phyloP scores from a whole-genome alignment of 208 protist genomes.

The Crithidia expoeki region DNA sequence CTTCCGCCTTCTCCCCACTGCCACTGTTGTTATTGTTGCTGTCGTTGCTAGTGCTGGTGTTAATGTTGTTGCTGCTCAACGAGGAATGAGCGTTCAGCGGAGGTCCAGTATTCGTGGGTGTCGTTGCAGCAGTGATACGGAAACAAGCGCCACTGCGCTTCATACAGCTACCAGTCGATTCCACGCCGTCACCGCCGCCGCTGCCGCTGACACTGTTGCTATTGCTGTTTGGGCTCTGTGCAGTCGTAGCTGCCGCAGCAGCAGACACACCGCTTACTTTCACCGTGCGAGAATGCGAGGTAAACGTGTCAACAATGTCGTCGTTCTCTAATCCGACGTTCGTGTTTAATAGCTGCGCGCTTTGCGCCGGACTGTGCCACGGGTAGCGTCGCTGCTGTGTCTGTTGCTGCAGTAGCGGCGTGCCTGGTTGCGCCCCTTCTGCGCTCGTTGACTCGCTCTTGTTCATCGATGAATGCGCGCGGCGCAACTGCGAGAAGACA shows the following conservation, averaged over 20 bases:
- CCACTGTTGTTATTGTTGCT: background rate
- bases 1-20: background rate
- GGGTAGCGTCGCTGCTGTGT: slow-evolving; percentile 1
- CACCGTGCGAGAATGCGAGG: background rate
- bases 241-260: background rate
- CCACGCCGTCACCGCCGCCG: background rate
- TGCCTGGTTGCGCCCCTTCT: background rate
- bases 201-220: background rate
- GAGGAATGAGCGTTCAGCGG: background rate
- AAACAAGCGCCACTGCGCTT: background rate
- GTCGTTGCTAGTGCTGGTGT: background rate
- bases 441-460: background rate
- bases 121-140: background rate
- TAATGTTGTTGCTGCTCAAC: background rate
- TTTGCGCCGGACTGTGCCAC: slow-evolving; percentile 14
- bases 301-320: slow-evolving; percentile 3
- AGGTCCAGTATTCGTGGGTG: background rate
- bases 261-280: background rate
- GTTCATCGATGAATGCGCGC: slow-evolving; percentile 8
- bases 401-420: background rate
- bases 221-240: too few relatives aligned
- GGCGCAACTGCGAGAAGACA: slow-evolving; percentile 9
- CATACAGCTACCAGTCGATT: background rate
- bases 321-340: slow-evolving; percentile 16
- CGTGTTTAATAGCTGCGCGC: slow-evolving; percentile 15